Percentiles rank a stretch among this genome's conserved stretches.
These are phyloP conservation scores for Aspergillus sclerotiicarbonarius DNA, from an alignment of 495 filamentous ascomycete species.

Conservation along the genomic window DNA sequence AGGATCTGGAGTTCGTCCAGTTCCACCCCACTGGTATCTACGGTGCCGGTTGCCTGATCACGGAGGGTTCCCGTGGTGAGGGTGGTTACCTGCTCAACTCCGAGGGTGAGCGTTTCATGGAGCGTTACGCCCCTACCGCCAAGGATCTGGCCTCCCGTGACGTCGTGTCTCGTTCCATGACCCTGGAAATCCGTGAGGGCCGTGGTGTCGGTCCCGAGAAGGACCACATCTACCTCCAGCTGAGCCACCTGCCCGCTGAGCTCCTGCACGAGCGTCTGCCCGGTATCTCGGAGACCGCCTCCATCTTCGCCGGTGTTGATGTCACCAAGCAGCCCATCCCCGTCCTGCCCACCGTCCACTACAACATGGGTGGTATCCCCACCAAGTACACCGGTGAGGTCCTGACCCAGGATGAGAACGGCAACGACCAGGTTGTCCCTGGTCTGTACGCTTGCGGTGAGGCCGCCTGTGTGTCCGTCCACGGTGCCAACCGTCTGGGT, in stretches of 20 bases:
- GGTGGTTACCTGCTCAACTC: slow-evolving; percentile 96
- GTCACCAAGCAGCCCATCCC: slow-evolving; percentile 96
- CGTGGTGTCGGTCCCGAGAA: slow-evolving; percentile 94
- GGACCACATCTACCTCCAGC: slow-evolving; percentile 96
- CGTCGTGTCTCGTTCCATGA: slow-evolving; percentile 95
- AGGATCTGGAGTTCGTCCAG: slow-evolving; percentile 99
- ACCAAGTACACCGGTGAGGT: slow-evolving; percentile 97
- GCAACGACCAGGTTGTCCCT: slow-evolving; percentile 89
- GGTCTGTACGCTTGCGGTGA: slow-evolving; percentile 96
- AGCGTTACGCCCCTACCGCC: slow-evolving; percentile 93
- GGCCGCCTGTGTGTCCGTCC: slow-evolving; percentile 94
- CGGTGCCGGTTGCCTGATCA: slow-evolving; percentile 96
- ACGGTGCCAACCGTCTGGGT: slow-evolving; percentile 95
- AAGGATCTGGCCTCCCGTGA: slow-evolving; percentile 95
- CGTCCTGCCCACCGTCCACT: slow-evolving; percentile 95
- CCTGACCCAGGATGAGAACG: slow-evolving; percentile 74
- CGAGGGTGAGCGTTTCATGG: slow-evolving; percentile 98
- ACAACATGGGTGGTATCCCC: slow-evolving; percentile 99
- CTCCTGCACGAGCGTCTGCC: slow-evolving; percentile 93
- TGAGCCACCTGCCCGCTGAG: slow-evolving; percentile 88
- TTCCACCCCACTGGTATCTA: slow-evolving; percentile 99
- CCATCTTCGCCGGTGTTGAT: slow-evolving; percentile 95
- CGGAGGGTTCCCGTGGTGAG: slow-evolving; percentile 96
- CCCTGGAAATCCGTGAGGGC: slow-evolving; percentile 93
- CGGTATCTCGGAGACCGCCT: slow-evolving; percentile 96